These are phyloP conservation scores for Gossypium bickii DNA, from an alignment of 345 rosid genomes.

Conservation along the genomic window DNA sequence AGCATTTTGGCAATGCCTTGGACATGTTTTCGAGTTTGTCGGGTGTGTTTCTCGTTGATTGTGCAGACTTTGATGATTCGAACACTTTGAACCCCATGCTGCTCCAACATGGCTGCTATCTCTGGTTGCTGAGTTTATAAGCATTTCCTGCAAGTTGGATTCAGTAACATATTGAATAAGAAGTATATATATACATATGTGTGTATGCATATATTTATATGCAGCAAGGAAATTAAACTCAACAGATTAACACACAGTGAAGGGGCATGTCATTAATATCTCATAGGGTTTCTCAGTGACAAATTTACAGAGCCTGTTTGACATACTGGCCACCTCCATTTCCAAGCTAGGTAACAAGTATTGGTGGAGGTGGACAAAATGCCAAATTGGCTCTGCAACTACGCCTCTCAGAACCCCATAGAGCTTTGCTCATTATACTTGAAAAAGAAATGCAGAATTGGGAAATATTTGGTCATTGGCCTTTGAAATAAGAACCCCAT, in stretches of 20 bases:
- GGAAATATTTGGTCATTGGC: too few relatives aligned
- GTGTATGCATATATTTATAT: too few relatives aligned
- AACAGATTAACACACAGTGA: too few relatives aligned
- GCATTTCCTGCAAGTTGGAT: too few relatives aligned
- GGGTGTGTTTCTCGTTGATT: too few relatives aligned
- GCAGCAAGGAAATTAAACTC: too few relatives aligned
- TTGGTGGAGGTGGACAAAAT: conserved; percentile 51
- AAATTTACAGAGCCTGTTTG: conserved; percentile 40
- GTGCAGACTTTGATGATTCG: conserved; percentile 35
- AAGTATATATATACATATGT: too few relatives aligned
- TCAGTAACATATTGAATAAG: too few relatives aligned
- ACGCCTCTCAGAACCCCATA: conserved; percentile 31
- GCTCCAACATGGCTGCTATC: conserved; percentile 45
- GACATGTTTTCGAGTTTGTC: conserved; percentile 59
- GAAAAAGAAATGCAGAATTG: neutral
- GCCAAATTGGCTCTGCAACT: conserved; percentile 15
- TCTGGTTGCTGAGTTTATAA: conserved; percentile 45
- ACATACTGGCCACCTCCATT: conserved; percentile 45
- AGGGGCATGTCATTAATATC: too few relatives aligned
- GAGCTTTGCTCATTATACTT: neutral
- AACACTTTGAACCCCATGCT: conserved; percentile 67
- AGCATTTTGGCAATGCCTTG: conserved; percentile 81
- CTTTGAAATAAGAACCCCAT: conserved; percentile 6
- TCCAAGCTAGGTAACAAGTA: neutral
- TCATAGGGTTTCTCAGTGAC: conserved; percentile 32